Evolutionary conservation across 78 protist genomes (phyloP).

Genomic region (Chrysochromulina tobinii): DNA sequence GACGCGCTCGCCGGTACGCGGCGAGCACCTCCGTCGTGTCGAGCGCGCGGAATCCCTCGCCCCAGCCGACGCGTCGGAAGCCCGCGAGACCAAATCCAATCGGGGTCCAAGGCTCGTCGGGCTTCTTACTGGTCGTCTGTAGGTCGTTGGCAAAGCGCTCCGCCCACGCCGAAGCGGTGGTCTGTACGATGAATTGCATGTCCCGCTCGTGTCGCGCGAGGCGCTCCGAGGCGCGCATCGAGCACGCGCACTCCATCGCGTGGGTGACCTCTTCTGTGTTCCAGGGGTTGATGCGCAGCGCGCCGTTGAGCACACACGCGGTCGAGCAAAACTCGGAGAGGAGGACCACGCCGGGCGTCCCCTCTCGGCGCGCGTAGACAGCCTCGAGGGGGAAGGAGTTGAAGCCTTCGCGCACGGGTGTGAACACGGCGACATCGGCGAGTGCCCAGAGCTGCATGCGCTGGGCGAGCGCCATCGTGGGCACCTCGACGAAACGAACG

Average conservation of each 20-base stretch:
- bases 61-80: background rate
- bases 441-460: background rate
- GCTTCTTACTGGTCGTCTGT: background rate
- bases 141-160: background rate
- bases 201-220: background rate
- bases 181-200: background rate
- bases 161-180: background rate
- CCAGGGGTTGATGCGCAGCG: background rate
- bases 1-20: background rate
- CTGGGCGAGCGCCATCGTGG: background rate
- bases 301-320: slow-evolving; percentile 1
- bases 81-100: background rate
- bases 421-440: background rate
- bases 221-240: background rate
- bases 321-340: background rate
- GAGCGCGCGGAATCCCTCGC: background rate
- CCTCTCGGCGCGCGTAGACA: background rate
- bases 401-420: background rate
- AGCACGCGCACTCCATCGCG: background rate
- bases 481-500: background rate
- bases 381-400: slow-evolving; percentile 9
- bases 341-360: background rate
- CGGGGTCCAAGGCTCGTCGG: background rate
- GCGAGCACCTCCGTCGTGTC: slow-evolving; percentile 13
- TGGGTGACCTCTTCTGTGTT: background rate